A percentile compares a stretch with the other conserved stretches of the same genome.
Evolutionary conservation across 2,329 filamentous ascomycete species (phyloP).

Genomic region (Apiospora aurea): DNA sequence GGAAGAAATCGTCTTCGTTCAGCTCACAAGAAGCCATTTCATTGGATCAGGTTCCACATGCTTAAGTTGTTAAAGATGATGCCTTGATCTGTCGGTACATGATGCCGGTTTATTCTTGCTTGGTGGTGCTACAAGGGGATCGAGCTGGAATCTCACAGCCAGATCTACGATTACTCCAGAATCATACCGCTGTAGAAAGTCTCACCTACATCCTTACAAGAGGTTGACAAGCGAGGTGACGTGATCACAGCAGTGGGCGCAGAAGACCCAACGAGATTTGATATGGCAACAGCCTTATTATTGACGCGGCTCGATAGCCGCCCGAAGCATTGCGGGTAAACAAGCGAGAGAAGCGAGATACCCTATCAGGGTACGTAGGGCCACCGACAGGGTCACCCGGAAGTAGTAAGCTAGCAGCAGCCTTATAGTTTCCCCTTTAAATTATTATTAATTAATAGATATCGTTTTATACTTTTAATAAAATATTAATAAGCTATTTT

Average conservation of each 20-base stretch:
- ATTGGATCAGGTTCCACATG: background rate
- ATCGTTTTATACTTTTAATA: no score
- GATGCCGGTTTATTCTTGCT: background rate
- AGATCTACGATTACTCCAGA: background rate
- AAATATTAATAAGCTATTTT: no score
- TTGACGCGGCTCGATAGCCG: background rate
- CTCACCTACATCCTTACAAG: background rate
- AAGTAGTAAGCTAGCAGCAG: background rate
- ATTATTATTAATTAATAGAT: no score
- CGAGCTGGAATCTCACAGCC: background rate
- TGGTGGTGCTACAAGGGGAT: background rate
- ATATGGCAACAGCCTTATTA: background rate
- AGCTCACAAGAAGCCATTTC: background rate
- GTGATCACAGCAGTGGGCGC: background rate
- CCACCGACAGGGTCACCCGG: background rate
- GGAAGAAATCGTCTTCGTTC: background rate
- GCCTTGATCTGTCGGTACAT: background rate
- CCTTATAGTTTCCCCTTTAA: no score
- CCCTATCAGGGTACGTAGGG: background rate
- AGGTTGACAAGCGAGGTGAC: background rate
- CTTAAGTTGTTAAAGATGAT: background rate
- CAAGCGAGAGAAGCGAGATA: background rate
- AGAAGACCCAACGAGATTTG: constrained; percentile 1
- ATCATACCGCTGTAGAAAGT: background rate
- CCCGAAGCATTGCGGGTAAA: background rate